Percentiles rank a stretch among this genome's conserved stretches.
Conservation (phyloP, 179 eudicot species). For the Patellifolia procumbens region DNA sequence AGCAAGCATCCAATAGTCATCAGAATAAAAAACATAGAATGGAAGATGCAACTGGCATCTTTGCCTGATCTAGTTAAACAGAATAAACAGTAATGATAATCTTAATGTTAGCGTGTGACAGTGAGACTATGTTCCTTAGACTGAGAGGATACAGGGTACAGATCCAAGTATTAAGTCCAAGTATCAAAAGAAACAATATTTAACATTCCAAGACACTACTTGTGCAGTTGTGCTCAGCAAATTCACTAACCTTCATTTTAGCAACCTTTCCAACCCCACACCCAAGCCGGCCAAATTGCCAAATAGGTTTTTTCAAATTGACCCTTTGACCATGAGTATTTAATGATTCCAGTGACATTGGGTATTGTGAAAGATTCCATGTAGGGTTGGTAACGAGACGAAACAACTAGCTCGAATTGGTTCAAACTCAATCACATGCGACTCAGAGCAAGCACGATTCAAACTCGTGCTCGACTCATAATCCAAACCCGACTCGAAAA, state of each 20-base stretch:
- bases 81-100: neutral
- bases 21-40: neutral
- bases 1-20: conserved; percentile 11
- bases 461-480: too few relatives aligned
- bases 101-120: neutral
- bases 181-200: neutral
- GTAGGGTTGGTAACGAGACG: too few relatives aligned
- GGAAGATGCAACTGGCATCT: neutral
- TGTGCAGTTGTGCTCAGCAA: neutral
- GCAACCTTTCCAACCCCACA: neutral
- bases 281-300: neutral
- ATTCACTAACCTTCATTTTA: neutral
- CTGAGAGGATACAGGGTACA: neutral
- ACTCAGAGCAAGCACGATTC: too few relatives aligned
- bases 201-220: neutral
- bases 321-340: too few relatives aligned
- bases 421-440: too few relatives aligned
- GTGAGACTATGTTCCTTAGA: neutral
- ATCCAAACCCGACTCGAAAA: too few relatives aligned
- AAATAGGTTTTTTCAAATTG: too few relatives aligned
- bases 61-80: neutral
- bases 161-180: neutral
- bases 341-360: too few relatives aligned
- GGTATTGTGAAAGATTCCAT: too few relatives aligned
- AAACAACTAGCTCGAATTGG: too few relatives aligned